Evolutionary conservation across 495 filamentous ascomycete species (phyloP), one percentile per base, ranked within the genome.

Genomic region (Cetradonia linearis): DNA sequence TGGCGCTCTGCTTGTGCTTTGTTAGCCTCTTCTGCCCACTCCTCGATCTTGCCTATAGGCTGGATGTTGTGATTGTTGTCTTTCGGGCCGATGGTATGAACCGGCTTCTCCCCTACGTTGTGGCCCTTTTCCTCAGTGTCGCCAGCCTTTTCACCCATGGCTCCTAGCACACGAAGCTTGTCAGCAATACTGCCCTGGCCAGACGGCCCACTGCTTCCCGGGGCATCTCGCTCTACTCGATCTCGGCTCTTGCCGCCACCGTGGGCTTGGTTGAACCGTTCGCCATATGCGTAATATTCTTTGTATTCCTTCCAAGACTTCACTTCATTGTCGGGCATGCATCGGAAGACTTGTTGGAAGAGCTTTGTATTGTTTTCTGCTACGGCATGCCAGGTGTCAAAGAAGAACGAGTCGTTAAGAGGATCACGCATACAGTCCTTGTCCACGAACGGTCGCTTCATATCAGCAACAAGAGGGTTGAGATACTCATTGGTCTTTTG

Each of bases 291-390:
- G 52, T 82, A 75, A 68, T 86, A 96, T 60, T 95, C 87, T 67
- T 89, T 91, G 74, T 97, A 98, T 63, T 94, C 88, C 65, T 87
- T 86, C 94, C 94, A 98, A 55, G 83, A 88, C 63, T 85, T 87
- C 63, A 94, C 94, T 66, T 96, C 89, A 58, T 82, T 95, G 68
- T 98, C 93, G 2, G 93, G 93, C 88, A 92, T 92, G 71, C 90
- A 95, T 50, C 94, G 84, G 76, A 98, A 98, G 14, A 98, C 94
- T 58, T 86, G 83, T 28, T 94, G 85, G 74, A 85, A 98, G 36
- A 98, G 79, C 62, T 88, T 87, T 6, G 93, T 96, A 70, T 98
- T 98, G 72, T 96, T 96, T 54, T 87, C 85, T 8, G 93, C 93
- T 47, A 91, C 83, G n/a, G 81, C 74, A 62, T 84, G 83, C 93